A percentile compares a stretch with the other conserved stretches of the same genome.
These are phyloP conservation scores for Wickerhamiella brachini DNA, from an alignment of 805 yeast genomes.

Conservation along the genomic window DNA sequence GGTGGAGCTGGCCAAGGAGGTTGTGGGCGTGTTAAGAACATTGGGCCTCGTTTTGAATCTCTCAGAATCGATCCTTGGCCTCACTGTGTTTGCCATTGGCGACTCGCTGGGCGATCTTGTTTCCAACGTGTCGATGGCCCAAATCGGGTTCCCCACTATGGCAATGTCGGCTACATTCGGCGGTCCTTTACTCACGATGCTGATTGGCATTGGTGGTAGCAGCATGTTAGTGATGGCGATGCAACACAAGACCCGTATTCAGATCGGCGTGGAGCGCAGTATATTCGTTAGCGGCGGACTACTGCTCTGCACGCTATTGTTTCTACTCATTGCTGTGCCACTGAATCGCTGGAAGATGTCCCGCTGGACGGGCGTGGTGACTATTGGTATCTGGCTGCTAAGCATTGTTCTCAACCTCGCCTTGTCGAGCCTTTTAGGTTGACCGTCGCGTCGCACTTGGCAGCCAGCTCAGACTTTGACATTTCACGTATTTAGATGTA, in stretches of 20 bases:
- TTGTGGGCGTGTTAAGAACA: constrained; percentile 49
- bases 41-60: constrained; percentile 46
- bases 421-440: neutral
- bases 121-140: constrained; percentile 67
- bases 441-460: neutral
- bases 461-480: too few relatives aligned
- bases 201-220: constrained; percentile 70
- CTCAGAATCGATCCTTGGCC: constrained; percentile 69
- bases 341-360: constrained; percentile 31
- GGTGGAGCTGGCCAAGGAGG: constrained; percentile 52
- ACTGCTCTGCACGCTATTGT: constrained; percentile 27
- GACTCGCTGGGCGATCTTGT: constrained; percentile 85
- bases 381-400: constrained; percentile 31
- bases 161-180: constrained; percentile 96
- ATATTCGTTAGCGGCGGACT: constrained; percentile 29
- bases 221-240: constrained; percentile 36
- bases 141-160: constrained; percentile 72
- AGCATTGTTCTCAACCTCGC: constrained; percentile 22
- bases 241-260: constrained; percentile 18
- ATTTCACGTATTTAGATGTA: neutral
- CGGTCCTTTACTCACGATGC: constrained; percentile 66
- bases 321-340: constrained; percentile 30
- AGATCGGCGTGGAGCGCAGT: constrained; percentile 27
- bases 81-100: constrained; percentile 83
- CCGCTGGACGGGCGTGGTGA: constrained; percentile 26